Evolutionary conservation across 2,329 filamentous ascomycete species (phyloP).

Genomic region (Teratosphaeria zuluensis): DNA sequence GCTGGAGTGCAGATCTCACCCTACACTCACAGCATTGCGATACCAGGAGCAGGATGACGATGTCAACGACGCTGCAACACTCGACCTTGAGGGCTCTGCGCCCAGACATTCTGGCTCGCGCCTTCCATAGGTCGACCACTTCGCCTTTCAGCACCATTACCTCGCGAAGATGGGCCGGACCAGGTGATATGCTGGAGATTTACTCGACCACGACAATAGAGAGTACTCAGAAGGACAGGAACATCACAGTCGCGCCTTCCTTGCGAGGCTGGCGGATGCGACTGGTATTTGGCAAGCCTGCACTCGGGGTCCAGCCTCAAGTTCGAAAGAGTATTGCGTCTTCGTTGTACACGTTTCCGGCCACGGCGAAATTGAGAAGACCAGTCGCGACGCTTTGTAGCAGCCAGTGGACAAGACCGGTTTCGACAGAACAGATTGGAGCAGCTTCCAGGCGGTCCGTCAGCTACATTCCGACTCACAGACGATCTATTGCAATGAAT

Average conservation of each 20-base stretch:
- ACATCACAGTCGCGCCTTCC: background rate
- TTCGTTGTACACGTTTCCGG: background rate
- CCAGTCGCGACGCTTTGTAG: too few relatives aligned
- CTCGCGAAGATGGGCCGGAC: background rate
- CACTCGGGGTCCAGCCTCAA: background rate
- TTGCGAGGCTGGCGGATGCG: background rate
- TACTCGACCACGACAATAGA: background rate
- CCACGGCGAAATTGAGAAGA: too few relatives aligned
- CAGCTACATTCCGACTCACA: too few relatives aligned
- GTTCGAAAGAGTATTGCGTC: background rate
- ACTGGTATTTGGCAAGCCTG: background rate
- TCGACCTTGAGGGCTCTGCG: background rate
- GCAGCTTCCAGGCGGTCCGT: too few relatives aligned
- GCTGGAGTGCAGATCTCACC: too few relatives aligned
- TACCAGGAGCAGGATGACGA: background rate
- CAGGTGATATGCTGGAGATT: background rate
- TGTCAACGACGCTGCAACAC: background rate
- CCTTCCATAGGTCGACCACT: background rate
- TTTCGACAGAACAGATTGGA: too few relatives aligned
- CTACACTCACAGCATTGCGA: too few relatives aligned
- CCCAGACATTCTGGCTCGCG: too few relatives aligned
- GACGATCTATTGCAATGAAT: too few relatives aligned
- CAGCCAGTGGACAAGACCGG: too few relatives aligned
- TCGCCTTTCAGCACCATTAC: background rate
- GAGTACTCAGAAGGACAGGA: background rate